Percentiles rank a stretch among this genome's conserved stretches.
phyloP scores from a whole-genome alignment of 2,329 filamentous ascomycete species.

The Aspergillus pseudoglaucus region DNA sequence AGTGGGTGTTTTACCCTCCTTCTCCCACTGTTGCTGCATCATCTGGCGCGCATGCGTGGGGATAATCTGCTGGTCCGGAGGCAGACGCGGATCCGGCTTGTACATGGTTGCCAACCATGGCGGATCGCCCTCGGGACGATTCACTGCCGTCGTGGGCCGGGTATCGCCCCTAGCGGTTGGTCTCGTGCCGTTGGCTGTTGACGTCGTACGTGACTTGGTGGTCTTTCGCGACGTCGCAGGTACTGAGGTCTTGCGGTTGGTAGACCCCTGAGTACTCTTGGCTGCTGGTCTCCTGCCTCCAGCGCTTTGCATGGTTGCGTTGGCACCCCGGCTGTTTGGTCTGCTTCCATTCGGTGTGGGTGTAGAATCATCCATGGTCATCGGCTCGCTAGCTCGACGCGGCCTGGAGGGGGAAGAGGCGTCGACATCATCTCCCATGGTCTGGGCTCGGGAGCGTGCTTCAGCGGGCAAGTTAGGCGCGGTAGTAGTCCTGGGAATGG shows the following conservation, averaged over 20 bases:
- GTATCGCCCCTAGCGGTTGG: constrained; percentile 57
- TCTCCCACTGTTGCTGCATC: constrained; percentile 93
- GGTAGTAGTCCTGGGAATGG: constrained; percentile 73
- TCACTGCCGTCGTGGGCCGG: constrained; percentile 48
- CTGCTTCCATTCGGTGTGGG: constrained; percentile 23
- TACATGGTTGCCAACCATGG: constrained; percentile 95
- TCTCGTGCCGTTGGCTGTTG: constrained; percentile 39
- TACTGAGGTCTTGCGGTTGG: constrained; percentile 33
- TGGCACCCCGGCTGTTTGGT: constrained; percentile 27
- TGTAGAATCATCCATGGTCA: constrained; percentile 17
- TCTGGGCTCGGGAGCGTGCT: constrained; percentile 53
- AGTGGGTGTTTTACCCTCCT: constrained; percentile 77
- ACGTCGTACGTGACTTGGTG: constrained; percentile 30
- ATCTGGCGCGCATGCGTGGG: constrained; percentile 87
- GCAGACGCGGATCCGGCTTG: constrained; percentile 87
- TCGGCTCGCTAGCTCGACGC: constrained; percentile 59
- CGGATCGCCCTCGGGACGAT: constrained; percentile 84
- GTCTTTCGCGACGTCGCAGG: constrained; percentile 36
- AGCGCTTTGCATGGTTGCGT: constrained; percentile 17
- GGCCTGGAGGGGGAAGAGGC: constrained; percentile 55
- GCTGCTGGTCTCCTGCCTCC: constrained; percentile 25
- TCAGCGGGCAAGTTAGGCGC: constrained; percentile 68
- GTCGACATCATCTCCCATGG: constrained; percentile 56
- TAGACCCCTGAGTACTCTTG: constrained; percentile 18
- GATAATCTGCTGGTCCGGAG: constrained; percentile 90